phyloP scores from a whole-genome alignment of 768 basidiomycete genomes.

The Mycena epipterygia region DNA sequence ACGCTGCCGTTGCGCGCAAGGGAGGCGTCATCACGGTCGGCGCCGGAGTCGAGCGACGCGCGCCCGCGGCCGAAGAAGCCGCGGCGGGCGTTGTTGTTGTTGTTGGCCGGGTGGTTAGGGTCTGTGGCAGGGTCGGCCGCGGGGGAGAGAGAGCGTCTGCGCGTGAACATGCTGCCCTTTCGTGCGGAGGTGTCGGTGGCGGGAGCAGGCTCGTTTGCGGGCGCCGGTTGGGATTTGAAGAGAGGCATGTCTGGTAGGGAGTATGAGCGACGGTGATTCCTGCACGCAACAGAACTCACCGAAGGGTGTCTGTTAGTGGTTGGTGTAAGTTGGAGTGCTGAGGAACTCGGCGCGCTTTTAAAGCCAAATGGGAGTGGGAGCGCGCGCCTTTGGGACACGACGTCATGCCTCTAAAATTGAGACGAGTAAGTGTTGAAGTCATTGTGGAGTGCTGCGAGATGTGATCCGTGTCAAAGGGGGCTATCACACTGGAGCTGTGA shows the following conservation, averaged over 20 bases:
- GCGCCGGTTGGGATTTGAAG: conserved; percentile 39
- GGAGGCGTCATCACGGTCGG: neutral
- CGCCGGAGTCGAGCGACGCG: conserved; percentile 34
- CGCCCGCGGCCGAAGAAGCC: conserved; percentile 37
- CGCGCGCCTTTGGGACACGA: conserved; percentile 8
- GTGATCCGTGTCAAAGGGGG: neutral
- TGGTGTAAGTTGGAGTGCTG: neutral
- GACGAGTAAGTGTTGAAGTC: conserved; percentile 17
- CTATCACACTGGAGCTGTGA: neutral
- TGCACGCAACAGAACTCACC: neutral
- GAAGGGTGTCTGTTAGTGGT: neutral
- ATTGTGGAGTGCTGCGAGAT: conserved; percentile 22
- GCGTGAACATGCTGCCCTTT: conserved; percentile 39
- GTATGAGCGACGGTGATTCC: neutral
- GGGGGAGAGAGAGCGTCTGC: conserved; percentile 38
- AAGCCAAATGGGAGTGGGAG: neutral
- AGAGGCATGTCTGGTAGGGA: conserved; percentile 39
- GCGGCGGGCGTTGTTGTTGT: conserved; percentile 24
- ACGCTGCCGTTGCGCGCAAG: conserved; percentile 17
- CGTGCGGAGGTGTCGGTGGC: conserved; percentile 27
- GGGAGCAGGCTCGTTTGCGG: conserved; percentile 27
- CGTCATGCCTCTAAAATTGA: conserved; percentile 23
- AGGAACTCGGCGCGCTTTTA: conserved; percentile 9
- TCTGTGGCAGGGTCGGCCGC: conserved; percentile 8
- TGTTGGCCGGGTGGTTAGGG: conserved; percentile 9